A percentile compares a stretch with the other conserved stretches of the same genome.
These are phyloP conservation scores for Microdochium trichocladiopsis DNA, from an alignment of 2,329 filamentous ascomycete species.

Conservation along the genomic window DNA sequence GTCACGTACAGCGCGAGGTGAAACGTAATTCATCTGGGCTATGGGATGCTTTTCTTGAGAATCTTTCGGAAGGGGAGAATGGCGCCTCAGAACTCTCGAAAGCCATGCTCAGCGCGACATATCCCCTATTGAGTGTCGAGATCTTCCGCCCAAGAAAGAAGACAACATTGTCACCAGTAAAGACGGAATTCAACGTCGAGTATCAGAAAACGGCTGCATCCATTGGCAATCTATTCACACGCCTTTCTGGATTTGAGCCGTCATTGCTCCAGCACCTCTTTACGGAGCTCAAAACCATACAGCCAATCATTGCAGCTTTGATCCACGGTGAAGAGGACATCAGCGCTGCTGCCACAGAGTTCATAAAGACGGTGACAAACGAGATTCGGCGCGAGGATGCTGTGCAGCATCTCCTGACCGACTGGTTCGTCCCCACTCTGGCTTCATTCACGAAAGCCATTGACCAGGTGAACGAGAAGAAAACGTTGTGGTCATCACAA, in stretches of 20 bases:
- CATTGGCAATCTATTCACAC: slow-evolving; percentile 69
- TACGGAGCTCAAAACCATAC: slow-evolving; percentile 58
- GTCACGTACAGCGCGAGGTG: slow-evolving; percentile 58
- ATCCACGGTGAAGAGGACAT: slow-evolving; percentile 75
- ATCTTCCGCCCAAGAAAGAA: slow-evolving; percentile 54
- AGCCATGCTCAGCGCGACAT: slow-evolving; percentile 63
- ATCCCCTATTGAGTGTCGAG: slow-evolving; percentile 68
- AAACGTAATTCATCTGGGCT: slow-evolving; percentile 66
- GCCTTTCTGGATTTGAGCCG: slow-evolving; percentile 68
- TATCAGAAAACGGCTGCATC: slow-evolving; percentile 48
- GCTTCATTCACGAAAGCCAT: slow-evolving; percentile 35
- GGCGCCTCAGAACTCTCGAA: slow-evolving; percentile 63
- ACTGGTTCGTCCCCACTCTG: slow-evolving; percentile 35
- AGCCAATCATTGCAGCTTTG: slow-evolving; percentile 69
- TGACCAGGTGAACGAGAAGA: slow-evolving; percentile 30
- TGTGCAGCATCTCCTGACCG: slow-evolving; percentile 35
- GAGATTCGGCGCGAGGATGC: slow-evolving; percentile 49
- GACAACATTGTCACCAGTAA: slow-evolving; percentile 31
- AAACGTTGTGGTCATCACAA: slow-evolving; percentile 49
- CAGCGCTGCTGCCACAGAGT: slow-evolving; percentile 70
- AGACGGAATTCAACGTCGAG: slow-evolving; percentile 70
- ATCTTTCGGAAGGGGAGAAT: slow-evolving; percentile 45
- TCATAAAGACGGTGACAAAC: slow-evolving; percentile 76
- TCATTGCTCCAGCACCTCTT: slow-evolving; percentile 65
- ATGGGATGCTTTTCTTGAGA: slow-evolving; percentile 69